A percentile compares a stretch with the other conserved stretches of the same genome.
phyloP scores from a whole-genome alignment of 371 early-diverging fungal species.

The Mortierella polycephala region DNA sequence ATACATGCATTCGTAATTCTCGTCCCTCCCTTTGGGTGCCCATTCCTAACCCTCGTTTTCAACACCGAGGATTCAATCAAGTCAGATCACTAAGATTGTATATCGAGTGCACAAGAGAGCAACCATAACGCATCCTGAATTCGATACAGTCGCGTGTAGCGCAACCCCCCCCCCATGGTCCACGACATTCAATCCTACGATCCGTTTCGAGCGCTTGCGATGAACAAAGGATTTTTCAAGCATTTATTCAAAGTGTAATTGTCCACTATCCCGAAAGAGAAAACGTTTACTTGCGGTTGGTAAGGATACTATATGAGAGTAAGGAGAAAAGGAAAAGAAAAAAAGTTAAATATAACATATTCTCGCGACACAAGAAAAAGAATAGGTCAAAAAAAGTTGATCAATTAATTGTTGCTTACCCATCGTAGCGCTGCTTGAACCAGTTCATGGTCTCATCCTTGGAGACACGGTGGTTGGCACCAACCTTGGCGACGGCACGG shows the following conservation, averaged over 20 bases:
- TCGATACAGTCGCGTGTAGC: not conserved
- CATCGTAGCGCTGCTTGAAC: constrained; percentile 77
- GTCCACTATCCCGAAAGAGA: constrained; percentile 20
- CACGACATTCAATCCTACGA: too few relatives aligned
- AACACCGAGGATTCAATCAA: too few relatives aligned
- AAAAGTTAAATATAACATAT: not conserved
- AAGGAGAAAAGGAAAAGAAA: not conserved
- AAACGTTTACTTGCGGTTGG: constrained; percentile 48
- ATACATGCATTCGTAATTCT: too few relatives aligned
- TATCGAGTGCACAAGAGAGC: too few relatives aligned
- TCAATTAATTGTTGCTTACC: too few relatives aligned
- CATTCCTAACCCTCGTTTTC: too few relatives aligned
- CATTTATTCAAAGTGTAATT: constrained; percentile 33
- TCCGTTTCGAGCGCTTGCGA: constrained; percentile 2
- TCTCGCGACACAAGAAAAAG: not conserved
- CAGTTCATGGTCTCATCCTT: constrained; percentile 89
- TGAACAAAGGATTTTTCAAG: constrained; percentile 11
- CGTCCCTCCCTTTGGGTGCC: too few relatives aligned
- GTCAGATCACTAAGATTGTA: too few relatives aligned
- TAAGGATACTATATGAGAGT: constrained; percentile 37
- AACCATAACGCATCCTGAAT: too few relatives aligned
- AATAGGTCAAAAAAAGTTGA: not conserved
- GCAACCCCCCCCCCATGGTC: too few relatives aligned
- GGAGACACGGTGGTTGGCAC: constrained; percentile 93
- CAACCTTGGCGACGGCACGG: constrained; percentile 89